Evolutionary conservation across 345 rosid species (phyloP).

Genomic region (Eucalyptus leucophloia): DNA sequence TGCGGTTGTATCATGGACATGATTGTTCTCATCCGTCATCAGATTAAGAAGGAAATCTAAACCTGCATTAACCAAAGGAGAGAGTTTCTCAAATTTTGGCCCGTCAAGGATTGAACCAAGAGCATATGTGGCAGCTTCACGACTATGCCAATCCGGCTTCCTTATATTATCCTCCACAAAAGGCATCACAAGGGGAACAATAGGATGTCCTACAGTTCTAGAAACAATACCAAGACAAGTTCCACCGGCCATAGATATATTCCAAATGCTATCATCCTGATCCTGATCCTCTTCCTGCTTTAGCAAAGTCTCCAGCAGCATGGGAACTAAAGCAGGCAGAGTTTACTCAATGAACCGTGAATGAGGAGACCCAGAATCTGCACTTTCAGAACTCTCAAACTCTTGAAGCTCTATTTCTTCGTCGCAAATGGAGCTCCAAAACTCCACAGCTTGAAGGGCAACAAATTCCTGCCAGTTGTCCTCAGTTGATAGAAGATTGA

Average conservation of each 20-base stretch:
- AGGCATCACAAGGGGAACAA: conserved; percentile 89
- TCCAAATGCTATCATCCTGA: conserved; percentile 81
- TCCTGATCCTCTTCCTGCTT: conserved; percentile 98
- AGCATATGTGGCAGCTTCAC: conserved; percentile 92
- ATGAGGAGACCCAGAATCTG: conserved; percentile 51
- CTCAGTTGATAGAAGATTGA: background rate
- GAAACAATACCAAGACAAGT: conserved; percentile 94
- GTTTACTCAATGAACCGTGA: conserved; percentile 76
- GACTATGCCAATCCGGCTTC: conserved; percentile 67
- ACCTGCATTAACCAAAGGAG: conserved; percentile 73
- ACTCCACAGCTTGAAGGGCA: conserved; percentile 92
- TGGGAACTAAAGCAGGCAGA: conserved; percentile 56
- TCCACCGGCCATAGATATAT: conserved; percentile 95
- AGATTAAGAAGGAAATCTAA: conserved; percentile 71
- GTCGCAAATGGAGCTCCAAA: conserved; percentile 97
- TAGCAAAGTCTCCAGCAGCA: conserved; percentile 73
- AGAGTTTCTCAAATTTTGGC: conserved; percentile 57
- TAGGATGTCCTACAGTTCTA: conserved; percentile 81
- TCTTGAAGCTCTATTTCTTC: conserved; percentile 95
- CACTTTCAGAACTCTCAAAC: conserved; percentile 47
- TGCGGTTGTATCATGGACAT: conserved; percentile 90
- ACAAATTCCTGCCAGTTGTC: conserved; percentile 5
- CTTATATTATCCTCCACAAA: conserved; percentile 72
- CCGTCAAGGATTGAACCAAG: conserved; percentile 94
- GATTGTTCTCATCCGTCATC: conserved; percentile 75